Percentiles rank a stretch among this genome's conserved stretches.
Evolutionary conservation across 768 basidiomycete genomes (phyloP).

Genomic region (Mycena sanguinolenta): DNA sequence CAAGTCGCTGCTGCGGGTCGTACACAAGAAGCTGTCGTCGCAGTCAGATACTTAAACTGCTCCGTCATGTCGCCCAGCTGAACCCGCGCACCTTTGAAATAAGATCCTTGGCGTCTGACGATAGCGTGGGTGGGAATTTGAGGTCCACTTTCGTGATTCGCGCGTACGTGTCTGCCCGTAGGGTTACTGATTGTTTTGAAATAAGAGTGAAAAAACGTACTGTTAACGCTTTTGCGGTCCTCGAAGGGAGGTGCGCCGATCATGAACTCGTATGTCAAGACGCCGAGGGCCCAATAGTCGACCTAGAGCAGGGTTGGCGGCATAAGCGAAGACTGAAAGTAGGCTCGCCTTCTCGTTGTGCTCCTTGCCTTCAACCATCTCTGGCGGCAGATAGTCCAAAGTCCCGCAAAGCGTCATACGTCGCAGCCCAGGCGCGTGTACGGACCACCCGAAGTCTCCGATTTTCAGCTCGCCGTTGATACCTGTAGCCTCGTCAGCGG

Average conservation of each 20-base stretch:
- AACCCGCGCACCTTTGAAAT: conserved; percentile 61
- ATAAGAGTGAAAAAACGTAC: conserved; percentile 50
- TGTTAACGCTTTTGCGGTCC: conserved; percentile 81
- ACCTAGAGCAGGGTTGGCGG: conserved; percentile 60
- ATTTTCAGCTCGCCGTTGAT: conserved; percentile 98
- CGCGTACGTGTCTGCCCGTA: conserved; percentile 84
- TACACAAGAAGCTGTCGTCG: conserved; percentile 81
- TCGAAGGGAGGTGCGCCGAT: conserved; percentile 87
- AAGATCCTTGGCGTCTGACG: conserved; percentile 75
- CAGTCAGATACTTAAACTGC: background rate
- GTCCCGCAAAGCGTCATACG: conserved; percentile 95
- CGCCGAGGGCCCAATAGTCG: conserved; percentile 97
- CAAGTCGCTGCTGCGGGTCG: conserved; percentile 81
- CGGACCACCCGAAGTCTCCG: conserved; percentile 96
- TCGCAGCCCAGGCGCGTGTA: conserved; percentile 93
- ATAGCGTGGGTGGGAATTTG: conserved; percentile 69
- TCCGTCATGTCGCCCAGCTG: background rate
- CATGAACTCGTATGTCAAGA: conserved; percentile 96
- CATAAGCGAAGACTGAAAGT: background rate
- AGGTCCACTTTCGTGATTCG: conserved; percentile 93
- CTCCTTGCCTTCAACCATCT: conserved; percentile 96
- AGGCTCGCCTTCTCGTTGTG: conserved; percentile 74
- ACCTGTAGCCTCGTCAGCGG: background rate
- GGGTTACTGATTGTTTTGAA: conserved; percentile 1
- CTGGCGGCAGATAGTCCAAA: conserved; percentile 95